Percentiles rank a stretch among this genome's conserved stretches.
Conservation (phyloP, 345 rosid species). For the Arabidopsis arenosa region DNA sequence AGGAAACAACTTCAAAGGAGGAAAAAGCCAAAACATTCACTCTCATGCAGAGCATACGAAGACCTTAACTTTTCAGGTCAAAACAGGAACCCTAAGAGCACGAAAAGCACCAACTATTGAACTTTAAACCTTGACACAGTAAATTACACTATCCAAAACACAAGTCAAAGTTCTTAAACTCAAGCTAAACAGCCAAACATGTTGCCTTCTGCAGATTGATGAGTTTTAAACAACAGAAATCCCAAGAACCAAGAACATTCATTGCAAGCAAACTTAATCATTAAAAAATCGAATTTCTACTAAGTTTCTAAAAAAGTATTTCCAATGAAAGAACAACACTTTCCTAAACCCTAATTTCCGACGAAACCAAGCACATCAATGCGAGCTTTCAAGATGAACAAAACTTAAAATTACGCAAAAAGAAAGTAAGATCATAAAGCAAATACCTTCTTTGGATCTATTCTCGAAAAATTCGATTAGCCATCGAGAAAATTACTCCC, state of each 20-base stretch:
- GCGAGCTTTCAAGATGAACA: slow-evolving; percentile 35
- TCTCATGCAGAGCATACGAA: neutral
- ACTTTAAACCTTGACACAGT: neutral
- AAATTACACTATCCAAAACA: neutral
- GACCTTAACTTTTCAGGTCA: slow-evolving; percentile 8
- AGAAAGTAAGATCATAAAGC: slow-evolving; percentile 11
- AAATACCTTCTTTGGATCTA: slow-evolving; percentile 32
- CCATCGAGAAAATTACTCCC: slow-evolving; percentile 33
- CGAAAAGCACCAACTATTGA: slow-evolving; percentile 5
- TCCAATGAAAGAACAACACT: neutral
- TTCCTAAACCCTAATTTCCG: slow-evolving; percentile 38
- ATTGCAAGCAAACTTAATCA: neutral
- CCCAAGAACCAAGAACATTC: neutral
- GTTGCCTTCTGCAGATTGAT: neutral
- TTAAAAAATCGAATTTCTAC: slow-evolving; percentile 5
- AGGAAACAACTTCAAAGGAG: slow-evolving; percentile 1
- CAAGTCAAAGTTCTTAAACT: slow-evolving; percentile 19
- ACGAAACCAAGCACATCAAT: slow-evolving; percentile 19
- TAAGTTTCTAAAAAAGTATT: neutral
- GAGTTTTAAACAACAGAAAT: slow-evolving; percentile 6
- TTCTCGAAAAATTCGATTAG: neutral
- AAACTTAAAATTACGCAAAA: slow-evolving; percentile 9
- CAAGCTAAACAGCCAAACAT: slow-evolving; percentile 18
- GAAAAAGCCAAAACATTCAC: slow-evolving; percentile 4
- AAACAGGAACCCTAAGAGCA: neutral